Evolutionary conservation across 352 stramenopile genomes (phyloP), one percentile per base, ranked within the genome.

Genomic region (Blastocystis sp.): DNA sequence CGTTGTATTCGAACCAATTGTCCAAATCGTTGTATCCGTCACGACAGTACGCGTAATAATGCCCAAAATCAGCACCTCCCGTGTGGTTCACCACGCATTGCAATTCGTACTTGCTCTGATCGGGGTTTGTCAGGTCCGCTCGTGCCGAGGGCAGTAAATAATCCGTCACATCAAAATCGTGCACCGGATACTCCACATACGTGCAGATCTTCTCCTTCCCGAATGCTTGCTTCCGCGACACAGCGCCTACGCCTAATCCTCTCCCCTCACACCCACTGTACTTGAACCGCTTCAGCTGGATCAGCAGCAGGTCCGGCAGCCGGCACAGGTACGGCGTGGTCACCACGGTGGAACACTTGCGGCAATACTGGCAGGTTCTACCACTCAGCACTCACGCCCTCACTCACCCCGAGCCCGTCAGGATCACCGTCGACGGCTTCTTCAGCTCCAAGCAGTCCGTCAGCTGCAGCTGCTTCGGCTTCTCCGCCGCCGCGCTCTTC

Each of bases 261-360:
- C 28, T 34, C 28, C 28, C 28, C 7, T 60, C 59, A 17, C 40
- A n/a, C 41, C 61, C 38, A 4, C 52, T 43, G 59, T 90, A 98
- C 88, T 98, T 97, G 89, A 99, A 99, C 19, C 97, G 94, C 90
- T 99, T 99, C n/a, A 99, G 91, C 62, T 99, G 96, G 79, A 99
- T 98, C n/a, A 99, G 96, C 2, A 99, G 91, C 62, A 99, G 89
- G 0, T 96, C 96, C 48, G 97, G 97, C 60, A 98, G 90, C 34
- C 96, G 92, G 96, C 96, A 99, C 0, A 99, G 89, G 88, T 97
- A 62, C 19, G 62, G 62, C 17, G 77, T 87, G 2, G 77, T 81
- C 40, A 66, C 71, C 7, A 81, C 23, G 3, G 71, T 64, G 10
- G 43, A 53, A 2, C 48, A 62, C 10, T 64, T 21, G n/a, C 66